phyloP scores from a whole-genome alignment of 2,329 filamentous ascomycete species.

The Talaromyces sp. region DNA sequence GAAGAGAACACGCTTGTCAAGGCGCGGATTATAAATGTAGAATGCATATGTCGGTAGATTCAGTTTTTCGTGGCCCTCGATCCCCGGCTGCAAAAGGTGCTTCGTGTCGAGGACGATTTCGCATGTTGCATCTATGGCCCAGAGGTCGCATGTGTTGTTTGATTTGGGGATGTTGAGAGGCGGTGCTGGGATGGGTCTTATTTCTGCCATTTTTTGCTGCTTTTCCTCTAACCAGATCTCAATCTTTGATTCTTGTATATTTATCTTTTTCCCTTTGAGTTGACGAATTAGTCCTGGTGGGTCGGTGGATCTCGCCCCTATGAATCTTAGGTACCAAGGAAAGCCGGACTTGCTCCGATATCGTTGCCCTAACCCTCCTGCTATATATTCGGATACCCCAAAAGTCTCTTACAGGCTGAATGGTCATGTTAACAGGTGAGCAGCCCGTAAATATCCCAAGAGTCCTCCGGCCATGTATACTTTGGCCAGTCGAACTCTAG shows the following conservation, averaged over 20 bases:
- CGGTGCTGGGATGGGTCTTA: not conserved
- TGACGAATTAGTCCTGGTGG: not conserved
- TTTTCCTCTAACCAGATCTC: not conserved
- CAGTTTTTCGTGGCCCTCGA: not conserved
- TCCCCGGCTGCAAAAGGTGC: not conserved
- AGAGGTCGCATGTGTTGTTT: constrained; percentile 13
- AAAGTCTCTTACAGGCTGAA: not conserved
- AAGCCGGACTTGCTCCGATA: not conserved
- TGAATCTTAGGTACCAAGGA: not conserved
- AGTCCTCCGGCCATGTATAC: not conserved
- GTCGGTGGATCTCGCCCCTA: not conserved
- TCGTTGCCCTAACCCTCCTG: not conserved
- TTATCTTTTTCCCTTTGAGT: not conserved
- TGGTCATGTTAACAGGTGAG: not conserved
- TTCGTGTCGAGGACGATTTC: not conserved
- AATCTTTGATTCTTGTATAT: not conserved
- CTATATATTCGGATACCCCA: not conserved
- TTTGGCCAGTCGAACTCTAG: not conserved
- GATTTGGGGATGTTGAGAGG: constrained; percentile 19
- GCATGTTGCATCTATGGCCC: not conserved
- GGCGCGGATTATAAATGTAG: not conserved
- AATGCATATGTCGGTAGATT: not conserved
- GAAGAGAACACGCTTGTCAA: not conserved
- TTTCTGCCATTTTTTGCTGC: not conserved
- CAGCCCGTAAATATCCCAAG: not conserved